Evolutionary conservation across 345 rosid genomes (phyloP), one percentile per base, ranked within the genome.

Genomic region (Melaleuca alternifolia): DNA sequence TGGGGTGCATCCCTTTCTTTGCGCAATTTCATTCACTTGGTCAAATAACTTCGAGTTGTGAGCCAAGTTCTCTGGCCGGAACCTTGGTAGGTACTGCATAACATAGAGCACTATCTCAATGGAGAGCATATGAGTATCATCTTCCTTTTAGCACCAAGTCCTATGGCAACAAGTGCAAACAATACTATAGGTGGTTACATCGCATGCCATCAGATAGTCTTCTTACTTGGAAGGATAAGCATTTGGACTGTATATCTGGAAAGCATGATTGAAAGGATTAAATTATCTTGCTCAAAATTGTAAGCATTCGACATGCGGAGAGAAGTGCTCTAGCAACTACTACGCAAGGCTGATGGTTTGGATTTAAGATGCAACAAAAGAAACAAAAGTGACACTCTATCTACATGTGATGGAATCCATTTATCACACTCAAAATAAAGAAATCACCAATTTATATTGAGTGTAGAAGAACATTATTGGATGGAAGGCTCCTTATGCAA

Each of bases 1-100:
- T 0, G 89, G 6, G 23, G 85, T 85, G 85, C 86, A 89, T 46
- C 87, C 84, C 82, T 87, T 89, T 37, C 54, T 87, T n/a, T 52
- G 46, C 4, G 90, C 90, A 7, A 87, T 85, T 62, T 87, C 59
- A 18, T 77, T 87, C 11, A 87, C 87, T 18, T 16, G 71, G 51
- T 87, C 56, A 5, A 87, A 89, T 13, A 89, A 46, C 41, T 56
- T 75, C 8, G 61, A 50, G 71, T 89, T 89, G 50, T 85, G 86
- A 57, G 85, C 85, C 44, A 86, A 23, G 50, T 81, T 86, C 75
- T 81, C 87, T 30, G 62, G 84, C 53, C 0, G 87, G 76, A 86
- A 44, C 87, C 84, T 86, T 53, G 87, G 85, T n/a, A 54, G 23
- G 33, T 11, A 1, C 84, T 95, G 59, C 85, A 28, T 18, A 83